phyloP scores from a whole-genome alignment of 257 asterid genomes.

The Scutellaria barbata region DNA sequence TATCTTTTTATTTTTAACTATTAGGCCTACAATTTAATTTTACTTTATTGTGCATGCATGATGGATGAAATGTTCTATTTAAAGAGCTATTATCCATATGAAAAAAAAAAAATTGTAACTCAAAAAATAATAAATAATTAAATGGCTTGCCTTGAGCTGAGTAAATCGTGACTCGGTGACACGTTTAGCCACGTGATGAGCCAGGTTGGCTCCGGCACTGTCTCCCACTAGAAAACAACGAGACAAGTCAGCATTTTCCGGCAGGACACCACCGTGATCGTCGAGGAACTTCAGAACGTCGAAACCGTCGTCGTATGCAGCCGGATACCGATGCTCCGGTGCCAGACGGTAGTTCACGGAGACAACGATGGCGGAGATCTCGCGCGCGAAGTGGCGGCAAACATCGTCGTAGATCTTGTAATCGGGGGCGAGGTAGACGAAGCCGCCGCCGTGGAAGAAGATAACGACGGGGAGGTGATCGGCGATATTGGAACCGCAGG shows the following conservation, averaged over 20 bases:
- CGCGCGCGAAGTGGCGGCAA: slow-evolving; percentile 68
- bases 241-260: slow-evolving; percentile 61
- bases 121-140: no score
- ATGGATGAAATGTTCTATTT: no score
- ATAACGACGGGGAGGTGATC: slow-evolving; percentile 54
- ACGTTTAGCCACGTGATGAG: slow-evolving; percentile 70
- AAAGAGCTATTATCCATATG: no score
- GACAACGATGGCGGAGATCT: slow-evolving; percentile 56
- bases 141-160: slow-evolving; percentile 47
- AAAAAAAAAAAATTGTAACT: no score
- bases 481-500: slow-evolving; percentile 21
- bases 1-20: no score
- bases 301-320: slow-evolving; percentile 74
- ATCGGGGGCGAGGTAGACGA: slow-evolving; percentile 61
- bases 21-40: no score
- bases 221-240: slow-evolving; percentile 79
- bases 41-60: no score
- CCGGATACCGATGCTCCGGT: slow-evolving; percentile 74
- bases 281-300: slow-evolving; percentile 65
- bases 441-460: slow-evolving; percentile 91
- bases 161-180: slow-evolving; percentile 48
- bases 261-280: slow-evolving; percentile 40
- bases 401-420: slow-evolving; percentile 60
- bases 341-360: slow-evolving; percentile 77
- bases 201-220: slow-evolving; percentile 77